Percentiles rank a stretch among this genome's conserved stretches.
Evolutionary conservation across 1,139 yeast genomes (phyloP).

Genomic region (Kodamaea fungicola): DNA sequence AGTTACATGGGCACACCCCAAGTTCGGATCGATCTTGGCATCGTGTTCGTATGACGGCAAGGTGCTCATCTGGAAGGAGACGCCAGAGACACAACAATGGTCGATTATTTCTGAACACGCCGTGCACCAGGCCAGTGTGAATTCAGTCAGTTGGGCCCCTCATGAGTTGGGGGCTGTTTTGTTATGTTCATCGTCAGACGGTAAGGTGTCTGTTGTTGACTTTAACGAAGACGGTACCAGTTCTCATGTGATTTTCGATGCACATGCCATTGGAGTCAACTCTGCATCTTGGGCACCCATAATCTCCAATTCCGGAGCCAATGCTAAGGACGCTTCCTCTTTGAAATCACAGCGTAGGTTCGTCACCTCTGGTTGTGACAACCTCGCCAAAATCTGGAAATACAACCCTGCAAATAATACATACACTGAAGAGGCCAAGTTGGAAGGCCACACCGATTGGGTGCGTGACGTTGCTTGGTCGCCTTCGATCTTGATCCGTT

Average conservation of each 20-base stretch:
- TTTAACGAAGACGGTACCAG: constrained; percentile 89
- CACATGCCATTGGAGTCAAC: constrained; percentile 92
- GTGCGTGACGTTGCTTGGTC: constrained; percentile 99
- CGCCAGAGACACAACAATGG: constrained; percentile 80
- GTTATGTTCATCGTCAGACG: constrained; percentile 90
- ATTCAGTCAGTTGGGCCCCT: constrained; percentile 96
- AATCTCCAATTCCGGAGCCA: constrained; percentile 29
- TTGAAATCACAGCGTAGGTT: constrained; percentile 49
- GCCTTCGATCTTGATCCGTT: constrained; percentile 79
- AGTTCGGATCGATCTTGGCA: constrained; percentile 91
- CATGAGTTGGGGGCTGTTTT: constrained; percentile 93
- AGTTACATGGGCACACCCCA: constrained; percentile 98
- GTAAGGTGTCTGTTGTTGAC: constrained; percentile 85
- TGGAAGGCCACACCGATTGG: constrained; percentile 96
- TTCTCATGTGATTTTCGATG: constrained; percentile 60
- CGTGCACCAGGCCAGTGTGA: constrained; percentile 90
- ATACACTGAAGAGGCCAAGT: constrained; percentile 69
- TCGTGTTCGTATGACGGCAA: constrained; percentile 95
- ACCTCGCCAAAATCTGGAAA: constrained; percentile 88
- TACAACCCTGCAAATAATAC: constrained; percentile 53
- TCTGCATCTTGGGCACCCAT: constrained; percentile 96
- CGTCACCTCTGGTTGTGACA: constrained; percentile 95
- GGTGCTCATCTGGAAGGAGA: constrained; percentile 91
- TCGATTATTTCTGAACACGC: constrained; percentile 81
- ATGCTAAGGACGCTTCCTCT: constrained; percentile 31